Conservation (phyloP, 2,329 filamentous ascomycete species). For the Neonectria neomacrospora region DNA sequence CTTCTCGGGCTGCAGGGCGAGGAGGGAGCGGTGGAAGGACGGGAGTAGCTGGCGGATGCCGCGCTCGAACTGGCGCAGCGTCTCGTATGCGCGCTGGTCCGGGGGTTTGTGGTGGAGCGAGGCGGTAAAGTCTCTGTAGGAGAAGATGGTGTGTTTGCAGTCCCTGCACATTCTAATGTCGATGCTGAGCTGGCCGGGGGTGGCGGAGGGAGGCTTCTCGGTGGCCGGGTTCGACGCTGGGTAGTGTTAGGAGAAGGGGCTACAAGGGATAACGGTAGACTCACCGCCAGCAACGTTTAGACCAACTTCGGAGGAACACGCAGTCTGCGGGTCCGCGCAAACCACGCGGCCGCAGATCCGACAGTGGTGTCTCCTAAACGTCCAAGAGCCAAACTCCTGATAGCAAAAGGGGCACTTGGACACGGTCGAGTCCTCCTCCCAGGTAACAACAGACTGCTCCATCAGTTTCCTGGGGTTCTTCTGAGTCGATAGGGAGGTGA, state of each 20-base stretch:
- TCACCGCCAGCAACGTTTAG: constrained; percentile 62
- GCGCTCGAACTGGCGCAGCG: constrained; percentile 85
- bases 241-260: neutral
- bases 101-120: constrained; percentile 75
- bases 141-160: constrained; percentile 73
- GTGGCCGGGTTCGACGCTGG: constrained; percentile 48
- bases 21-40: constrained; percentile 81
- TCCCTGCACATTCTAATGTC: constrained; percentile 94
- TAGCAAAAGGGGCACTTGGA: constrained; percentile 90
- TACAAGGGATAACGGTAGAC: neutral
- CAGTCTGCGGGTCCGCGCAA: constrained; percentile 86
- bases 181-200: constrained; percentile 68
- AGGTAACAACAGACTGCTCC: constrained; percentile 92
- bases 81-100: constrained; percentile 84
- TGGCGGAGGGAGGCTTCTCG: constrained; percentile 52
- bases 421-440: constrained; percentile 91
- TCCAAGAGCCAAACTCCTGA: constrained; percentile 94
- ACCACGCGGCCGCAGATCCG: constrained; percentile 93
- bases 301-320: constrained; percentile 85
- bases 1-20: constrained; percentile 71
- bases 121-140: constrained; percentile 79
- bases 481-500: constrained; percentile 71
- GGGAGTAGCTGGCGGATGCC: constrained; percentile 86
- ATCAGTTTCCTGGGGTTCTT: constrained; percentile 82
- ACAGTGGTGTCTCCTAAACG: constrained; percentile 93